Evolutionary conservation across 176 grass and related monocot genomes (phyloP), one percentile per base, ranked within the genome.

Genomic region (Tuctoria greenei): DNA sequence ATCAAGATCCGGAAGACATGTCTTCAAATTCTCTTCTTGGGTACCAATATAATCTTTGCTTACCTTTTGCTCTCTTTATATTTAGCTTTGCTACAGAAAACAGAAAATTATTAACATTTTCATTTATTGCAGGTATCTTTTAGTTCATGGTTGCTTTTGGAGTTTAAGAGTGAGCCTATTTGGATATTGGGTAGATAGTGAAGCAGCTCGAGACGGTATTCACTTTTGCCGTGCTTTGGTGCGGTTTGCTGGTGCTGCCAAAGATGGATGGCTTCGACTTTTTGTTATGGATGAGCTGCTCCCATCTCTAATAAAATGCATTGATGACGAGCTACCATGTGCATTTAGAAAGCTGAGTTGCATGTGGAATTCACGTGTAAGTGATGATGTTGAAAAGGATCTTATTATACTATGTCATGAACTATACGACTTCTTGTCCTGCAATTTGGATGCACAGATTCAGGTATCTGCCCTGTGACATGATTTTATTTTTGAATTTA

Each of bases 221-320:
- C 78, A 74, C 18, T 90, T 93, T 62, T 93, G 81, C 44, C 47
- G 69, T 51, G 38, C 84, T 56, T 79, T 93, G 61, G 64, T 90
- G 60, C 68, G 64, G 45, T 78, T 90, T 49, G 84, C 84, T 51
- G 77, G 76, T 39, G 34, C 75, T 36, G 80, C 77, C 21, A 87
- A 87, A 14, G 71, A 78, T 68, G 37, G 51, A 25, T 66, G 76
- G 55, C 73, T 90, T 37, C 75, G 74, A 62, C 82, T 75, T 28
- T 85, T 93, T 79, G 73, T 93, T 65, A 26, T 66, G 10, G 84
- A 90, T 82, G 87, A 93, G 61, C 74, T 93, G 13, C 86, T 93
- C 37, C 72, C 72, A 82, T 78, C 81, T 69, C n/a, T 85, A 17
- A 61, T 70, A 4, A 38, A 44, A 34, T 7, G 77, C 40, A 26